Percentiles rank a stretch among this genome's conserved stretches.
Evolutionary conservation across 2,329 filamentous ascomycete genomes (phyloP).

Genomic region (Xylariaceae sp.): DNA sequence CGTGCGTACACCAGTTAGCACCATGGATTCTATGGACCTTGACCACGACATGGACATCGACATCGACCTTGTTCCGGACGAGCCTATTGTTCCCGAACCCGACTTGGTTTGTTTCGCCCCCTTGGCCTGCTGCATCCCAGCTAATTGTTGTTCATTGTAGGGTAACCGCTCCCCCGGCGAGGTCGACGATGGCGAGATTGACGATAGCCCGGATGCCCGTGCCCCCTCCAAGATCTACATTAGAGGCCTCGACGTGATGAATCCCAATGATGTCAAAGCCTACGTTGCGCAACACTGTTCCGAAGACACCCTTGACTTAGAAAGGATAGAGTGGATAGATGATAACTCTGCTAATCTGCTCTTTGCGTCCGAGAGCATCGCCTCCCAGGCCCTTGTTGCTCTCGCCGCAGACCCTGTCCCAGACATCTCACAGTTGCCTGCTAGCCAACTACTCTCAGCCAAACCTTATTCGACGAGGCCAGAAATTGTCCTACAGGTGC

Average conservation of each 20-base stretch:
- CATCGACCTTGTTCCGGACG: conserved; percentile 56
- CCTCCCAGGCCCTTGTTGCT: conserved; percentile 61
- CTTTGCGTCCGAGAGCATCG: conserved; percentile 65
- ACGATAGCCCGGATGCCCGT: conserved; percentile 46
- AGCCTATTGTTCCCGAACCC: conserved; percentile 43
- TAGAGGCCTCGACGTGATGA: conserved; percentile 80
- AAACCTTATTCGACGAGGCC: conserved; percentile 73
- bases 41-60: conserved; percentile 76
- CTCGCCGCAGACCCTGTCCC: conserved; percentile 59
- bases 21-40: conserved; percentile 65
- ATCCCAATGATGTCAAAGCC: conserved; percentile 77
- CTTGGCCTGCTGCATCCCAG: not conserved
- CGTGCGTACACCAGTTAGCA: conserved; percentile 18
- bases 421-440: conserved; percentile 62
- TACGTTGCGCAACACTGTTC: conserved; percentile 75
- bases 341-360: conserved; percentile 89
- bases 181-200: conserved; percentile 43
- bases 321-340: conserved; percentile 90
- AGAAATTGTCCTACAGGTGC: conserved; percentile 72
- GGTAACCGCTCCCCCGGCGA: conserved; percentile 41
- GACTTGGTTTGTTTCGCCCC: conserved; percentile 23
- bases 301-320: conserved; percentile 51
- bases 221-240: conserved; percentile 78
- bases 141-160: conserved; percentile 33
- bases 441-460: conserved; percentile 70